Evolutionary conservation across 805 yeast species (phyloP).

Genomic region (Candida maris): DNA sequence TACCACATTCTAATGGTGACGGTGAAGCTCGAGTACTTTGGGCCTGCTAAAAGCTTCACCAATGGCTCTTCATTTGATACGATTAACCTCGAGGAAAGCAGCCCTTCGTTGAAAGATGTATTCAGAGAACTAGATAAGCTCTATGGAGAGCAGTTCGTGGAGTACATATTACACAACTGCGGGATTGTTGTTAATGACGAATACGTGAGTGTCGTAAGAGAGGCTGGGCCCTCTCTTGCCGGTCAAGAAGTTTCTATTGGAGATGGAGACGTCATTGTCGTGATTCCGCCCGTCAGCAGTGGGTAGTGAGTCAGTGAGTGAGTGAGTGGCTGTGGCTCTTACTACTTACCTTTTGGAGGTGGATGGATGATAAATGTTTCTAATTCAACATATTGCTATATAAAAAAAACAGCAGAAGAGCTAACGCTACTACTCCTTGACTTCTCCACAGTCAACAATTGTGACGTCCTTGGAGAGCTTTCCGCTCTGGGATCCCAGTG

Average conservation of each 20-base stretch:
- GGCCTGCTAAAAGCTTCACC: conserved; percentile 31
- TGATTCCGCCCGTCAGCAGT: conserved; percentile 32
- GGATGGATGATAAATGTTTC: too few species aligned
- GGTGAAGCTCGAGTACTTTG: conserved; percentile 27
- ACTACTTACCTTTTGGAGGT: too few species aligned
- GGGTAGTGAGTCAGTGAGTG: too few species aligned
- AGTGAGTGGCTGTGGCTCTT: background rate
- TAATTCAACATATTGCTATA: too few species aligned
- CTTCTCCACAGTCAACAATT: conserved; percentile 56
- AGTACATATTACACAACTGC: conserved; percentile 22
- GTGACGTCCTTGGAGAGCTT: conserved; percentile 45
- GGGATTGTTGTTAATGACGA: conserved; percentile 29
- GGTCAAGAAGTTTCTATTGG: conserved; percentile 11
- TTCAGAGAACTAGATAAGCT: conserved; percentile 1
- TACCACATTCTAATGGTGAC: conserved; percentile 4
- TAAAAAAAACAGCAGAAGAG: too few species aligned
- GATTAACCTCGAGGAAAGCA: background rate
- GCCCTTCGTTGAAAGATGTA: conserved; percentile 6
- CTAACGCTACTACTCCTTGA: conserved; percentile 34
- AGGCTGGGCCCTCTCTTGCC: background rate
- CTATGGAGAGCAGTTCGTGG: conserved; percentile 19
- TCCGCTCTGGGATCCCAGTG: conserved; percentile 49
- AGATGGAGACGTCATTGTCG: conserved; percentile 21
- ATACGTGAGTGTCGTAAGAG: conserved; percentile 23
- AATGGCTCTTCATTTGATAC: conserved; percentile 13